Evolutionary conservation across 73 alveolate species (phyloP).

Genomic region (Tetrahymena malaccensis): DNA sequence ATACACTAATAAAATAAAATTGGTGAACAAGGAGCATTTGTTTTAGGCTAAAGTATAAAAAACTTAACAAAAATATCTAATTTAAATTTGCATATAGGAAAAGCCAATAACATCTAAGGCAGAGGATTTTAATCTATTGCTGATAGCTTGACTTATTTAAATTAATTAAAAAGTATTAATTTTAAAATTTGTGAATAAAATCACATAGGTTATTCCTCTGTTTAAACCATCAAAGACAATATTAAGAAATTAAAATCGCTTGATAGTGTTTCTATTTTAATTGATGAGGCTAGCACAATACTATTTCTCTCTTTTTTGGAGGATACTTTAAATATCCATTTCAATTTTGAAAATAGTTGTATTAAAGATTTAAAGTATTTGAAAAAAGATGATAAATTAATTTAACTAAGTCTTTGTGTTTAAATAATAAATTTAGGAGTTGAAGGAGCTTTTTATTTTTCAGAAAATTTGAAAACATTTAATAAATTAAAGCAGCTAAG

Average conservation of each 20-base stretch:
- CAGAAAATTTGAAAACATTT: neutral
- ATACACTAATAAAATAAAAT: no score
- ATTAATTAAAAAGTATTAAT: no score
- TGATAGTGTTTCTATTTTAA: neutral
- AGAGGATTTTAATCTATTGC: neutral
- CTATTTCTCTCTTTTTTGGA: neutral
- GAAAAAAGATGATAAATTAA: neutral
- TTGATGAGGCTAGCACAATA: neutral
- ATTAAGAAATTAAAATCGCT: no score
- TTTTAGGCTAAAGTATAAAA: neutral
- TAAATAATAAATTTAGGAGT: neutral
- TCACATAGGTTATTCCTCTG: neutral
- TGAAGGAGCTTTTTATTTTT: neutral
- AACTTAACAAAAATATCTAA: neutral
- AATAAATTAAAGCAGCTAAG: neutral
- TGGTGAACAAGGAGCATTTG: neutral
- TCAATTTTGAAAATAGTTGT: neutral
- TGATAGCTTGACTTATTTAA: neutral
- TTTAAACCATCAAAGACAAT: no score
- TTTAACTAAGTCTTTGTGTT: neutral
- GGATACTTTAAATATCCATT: neutral
- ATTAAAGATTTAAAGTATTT: no score
- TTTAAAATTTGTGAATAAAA: neutral
- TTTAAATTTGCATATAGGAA: neutral
- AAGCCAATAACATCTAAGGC: neutral